Base-by-base conservation (phyloP, 129 eudicot species). In the Logfia minima region DNA sequence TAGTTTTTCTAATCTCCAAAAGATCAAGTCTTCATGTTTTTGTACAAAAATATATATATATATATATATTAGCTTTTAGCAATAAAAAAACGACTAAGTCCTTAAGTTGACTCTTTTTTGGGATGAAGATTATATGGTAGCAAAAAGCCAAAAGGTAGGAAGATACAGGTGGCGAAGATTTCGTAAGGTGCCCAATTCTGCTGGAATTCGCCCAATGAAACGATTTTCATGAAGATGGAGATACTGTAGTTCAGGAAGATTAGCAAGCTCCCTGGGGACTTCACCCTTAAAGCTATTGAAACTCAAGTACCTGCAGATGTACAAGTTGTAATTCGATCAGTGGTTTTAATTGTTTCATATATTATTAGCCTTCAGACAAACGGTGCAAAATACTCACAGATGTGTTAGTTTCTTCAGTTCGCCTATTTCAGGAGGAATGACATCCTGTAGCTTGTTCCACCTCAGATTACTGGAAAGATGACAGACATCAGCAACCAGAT, bases 381-480 rank as follows among this genome's bases (percentile, higher is more conserved):
- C 8, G 11, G 41, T 56, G 70, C 41, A 78, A 66, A 74, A 61
- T 79, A 86, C 98, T 86, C 67, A 91, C 98, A 94, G 86, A 86
- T 94, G 98, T 18, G 96, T 91, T 59, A 94, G 85, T 79, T 83
- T 89, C 86, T 91, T 94, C 63, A 94, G 82, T 86, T 94, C 98
- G 53, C 97, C 98, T 66, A 94, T 91, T 85, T 94, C 98, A 81
- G 96, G 90, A 72, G 99, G 99, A 81, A 94, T 92, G 80, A 81
- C 89, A 85, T 94, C 99, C 84, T 94, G 99, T 79, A 91, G 77
- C 85, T 94, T 94, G 83, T 94, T 94, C 97, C 99, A 94, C 79
- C 99, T 91, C 82, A 94, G 52, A 80, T 94, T 94, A 81, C 97
- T 91, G 85, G 14, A 66, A 70, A 75, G 39, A 61, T 64, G 66